A percentile compares a stretch with the other conserved stretches of the same genome.
These are phyloP conservation scores for Salix caprea DNA, from an alignment of 345 rosid genomes.

Conservation along the genomic window DNA sequence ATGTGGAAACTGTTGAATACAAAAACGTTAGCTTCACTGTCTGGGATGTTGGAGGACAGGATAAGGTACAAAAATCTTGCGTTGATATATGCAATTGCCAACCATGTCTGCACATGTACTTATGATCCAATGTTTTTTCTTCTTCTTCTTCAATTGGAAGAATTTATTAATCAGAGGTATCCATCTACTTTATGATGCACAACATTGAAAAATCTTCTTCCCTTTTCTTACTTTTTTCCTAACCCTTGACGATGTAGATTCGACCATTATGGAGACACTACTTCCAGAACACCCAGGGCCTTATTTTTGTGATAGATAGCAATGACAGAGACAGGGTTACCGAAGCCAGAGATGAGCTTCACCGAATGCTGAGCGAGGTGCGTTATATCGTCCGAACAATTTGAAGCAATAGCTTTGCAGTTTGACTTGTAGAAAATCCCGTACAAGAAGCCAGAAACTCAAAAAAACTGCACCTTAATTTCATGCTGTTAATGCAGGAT, in stretches of 20 bases:
- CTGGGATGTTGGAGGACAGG: conserved; percentile 69
- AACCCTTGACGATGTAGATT: conserved; percentile 26
- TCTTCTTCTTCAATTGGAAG: neutral
- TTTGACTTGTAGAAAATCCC: neutral
- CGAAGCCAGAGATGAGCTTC: conserved; percentile 62
- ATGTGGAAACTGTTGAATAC: conserved; percentile 64
- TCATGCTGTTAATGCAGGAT: conserved; percentile 21
- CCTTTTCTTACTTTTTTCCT: neutral
- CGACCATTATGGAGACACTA: conserved; percentile 66
- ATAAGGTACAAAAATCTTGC: conserved; percentile 37
- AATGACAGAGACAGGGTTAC: conserved; percentile 52
- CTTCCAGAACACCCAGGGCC: conserved; percentile 63
- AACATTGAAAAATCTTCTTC: neutral
- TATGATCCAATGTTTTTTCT: neutral
- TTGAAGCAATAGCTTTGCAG: neutral
- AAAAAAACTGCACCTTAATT: neutral
- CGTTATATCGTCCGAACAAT: neutral
- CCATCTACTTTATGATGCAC: no score
- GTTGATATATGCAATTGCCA: neutral
- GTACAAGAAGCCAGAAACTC: neutral
- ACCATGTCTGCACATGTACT: neutral
- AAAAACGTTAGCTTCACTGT: conserved; percentile 72
- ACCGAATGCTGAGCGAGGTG: conserved; percentile 61
- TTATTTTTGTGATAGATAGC: conserved; percentile 65
- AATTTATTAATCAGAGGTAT: neutral